Base-by-base conservation (phyloP, 148 eudicot species). In the Spergularia bocconei region DNA sequence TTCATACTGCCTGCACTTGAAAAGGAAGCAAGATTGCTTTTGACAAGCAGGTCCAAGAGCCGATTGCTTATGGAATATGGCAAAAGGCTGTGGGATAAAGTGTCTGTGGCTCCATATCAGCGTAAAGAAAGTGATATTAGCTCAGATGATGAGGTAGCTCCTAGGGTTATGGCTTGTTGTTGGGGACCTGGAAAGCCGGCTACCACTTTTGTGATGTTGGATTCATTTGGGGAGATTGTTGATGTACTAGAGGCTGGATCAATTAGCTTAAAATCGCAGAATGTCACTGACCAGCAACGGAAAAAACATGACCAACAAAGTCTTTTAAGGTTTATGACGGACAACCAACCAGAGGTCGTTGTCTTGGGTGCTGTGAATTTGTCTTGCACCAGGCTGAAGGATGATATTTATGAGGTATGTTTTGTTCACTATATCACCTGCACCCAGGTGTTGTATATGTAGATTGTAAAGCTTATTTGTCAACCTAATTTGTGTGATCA, bases 91-190 rank as follows among this genome's bases (percentile, higher is more conserved):
- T 91, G 89, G 91, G 86, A 89, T 66, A 96, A 86, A 85, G 97
- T 96, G n/a, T 92, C 98, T 74, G 87, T 88, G 67, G 87, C 92
- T 75, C 97, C 99, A 67, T 92, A 96, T 81, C 92, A 88, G 81
- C 84, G 94, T 13, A 96, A 89, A 79, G 98, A 88, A 70, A 81
- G 71, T 74, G 89, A 96, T 81, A 39, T 67, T 8, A 82, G 62
- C 78, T 83, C 93, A 17, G 98, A 96, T 58, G 97, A 91, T 63
- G 98, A 91, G 72, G 86, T 85, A 68, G 98, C 98, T 73, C 98
- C 98, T 0, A 88, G 99, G 86, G 96, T 96, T 60, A 92, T 96
- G 99, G 97, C 98, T 73, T 96, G 99, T 81, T 96, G 99, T 77
- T 96, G 97, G 98, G 98, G 98, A 17, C 89, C 88, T 53, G 98